Conservation (phyloP, 768 basidiomycete genomes). For the Terana coerulea region DNA sequence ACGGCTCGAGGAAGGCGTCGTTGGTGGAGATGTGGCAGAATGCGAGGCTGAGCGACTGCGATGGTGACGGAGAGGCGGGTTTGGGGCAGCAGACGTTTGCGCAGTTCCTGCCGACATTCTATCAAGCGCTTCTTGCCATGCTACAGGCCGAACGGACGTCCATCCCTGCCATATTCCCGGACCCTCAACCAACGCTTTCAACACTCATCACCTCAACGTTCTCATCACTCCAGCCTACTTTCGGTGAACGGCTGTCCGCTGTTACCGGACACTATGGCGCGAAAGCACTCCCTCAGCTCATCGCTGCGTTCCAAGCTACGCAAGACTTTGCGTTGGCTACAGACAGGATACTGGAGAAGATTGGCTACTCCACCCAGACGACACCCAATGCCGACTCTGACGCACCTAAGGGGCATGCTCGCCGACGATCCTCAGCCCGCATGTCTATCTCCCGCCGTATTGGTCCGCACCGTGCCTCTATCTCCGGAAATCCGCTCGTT, state of each 20-base stretch:
- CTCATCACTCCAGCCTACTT: constrained; percentile 74
- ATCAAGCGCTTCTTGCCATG: constrained; percentile 57
- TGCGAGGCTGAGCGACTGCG: constrained; percentile 50
- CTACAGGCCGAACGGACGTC: constrained; percentile 69
- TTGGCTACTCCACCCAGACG: constrained; percentile 31
- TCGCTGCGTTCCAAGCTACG: constrained; percentile 65
- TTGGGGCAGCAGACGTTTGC: constrained; percentile 41
- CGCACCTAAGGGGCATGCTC: constrained; percentile 6
- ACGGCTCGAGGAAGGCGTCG: constrained; percentile 68
- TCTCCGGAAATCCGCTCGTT: constrained; percentile 20
- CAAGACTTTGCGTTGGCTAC: constrained; percentile 78
- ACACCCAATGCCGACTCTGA: constrained; percentile 21
- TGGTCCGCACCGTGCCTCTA: constrained; percentile 23
- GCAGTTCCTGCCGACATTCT: constrained; percentile 74
- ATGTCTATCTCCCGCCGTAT: constrained; percentile 30
- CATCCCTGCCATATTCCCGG: constrained; percentile 84
- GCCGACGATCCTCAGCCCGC: constrained; percentile 20
- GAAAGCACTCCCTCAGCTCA: constrained; percentile 62
- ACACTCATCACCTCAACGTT: constrained; percentile 80
- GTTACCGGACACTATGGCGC: constrained; percentile 65
- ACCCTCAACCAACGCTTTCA: constrained; percentile 73
- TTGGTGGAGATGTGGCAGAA: constrained; percentile 70
- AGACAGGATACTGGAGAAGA: constrained; percentile 76
- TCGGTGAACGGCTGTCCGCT: constrained; percentile 72
- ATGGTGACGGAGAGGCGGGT: constrained; percentile 23